phyloP scores from a whole-genome alignment of 2,329 filamentous ascomycete species.

The Sporothrix brunneoviolacea region DNA sequence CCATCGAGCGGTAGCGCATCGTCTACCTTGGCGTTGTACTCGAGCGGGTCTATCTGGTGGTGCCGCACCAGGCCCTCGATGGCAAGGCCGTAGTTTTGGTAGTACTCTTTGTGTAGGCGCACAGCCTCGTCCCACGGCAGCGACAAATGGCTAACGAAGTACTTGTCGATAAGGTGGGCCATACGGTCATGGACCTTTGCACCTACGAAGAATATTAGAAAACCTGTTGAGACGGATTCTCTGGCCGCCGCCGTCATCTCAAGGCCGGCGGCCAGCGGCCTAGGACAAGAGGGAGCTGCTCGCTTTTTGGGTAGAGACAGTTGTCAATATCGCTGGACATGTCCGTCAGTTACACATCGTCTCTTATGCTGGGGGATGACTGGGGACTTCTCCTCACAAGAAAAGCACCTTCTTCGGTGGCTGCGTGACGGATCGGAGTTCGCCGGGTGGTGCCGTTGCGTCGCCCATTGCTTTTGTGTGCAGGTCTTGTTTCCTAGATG shows the following conservation, averaged over 20 bases:
- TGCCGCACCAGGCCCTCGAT: slow-evolving; percentile 91
- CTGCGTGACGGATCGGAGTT: neutral
- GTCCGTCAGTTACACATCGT: neutral
- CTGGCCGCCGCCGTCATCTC: too few species aligned
- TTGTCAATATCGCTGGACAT: slow-evolving; percentile 95
- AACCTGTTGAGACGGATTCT: too few species aligned
- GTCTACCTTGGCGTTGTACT: slow-evolving; percentile 92
- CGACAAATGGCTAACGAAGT: slow-evolving; percentile 62
- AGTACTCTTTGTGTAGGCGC: slow-evolving; percentile 83
- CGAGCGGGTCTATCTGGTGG: slow-evolving; percentile 89
- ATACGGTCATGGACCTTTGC: slow-evolving; percentile 83
- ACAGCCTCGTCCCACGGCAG: slow-evolving; percentile 72
- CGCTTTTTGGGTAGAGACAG: slow-evolving; percentile 86
- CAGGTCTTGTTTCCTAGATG: neutral
- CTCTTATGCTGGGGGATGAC: too few species aligned
- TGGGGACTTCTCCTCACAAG: too few species aligned
- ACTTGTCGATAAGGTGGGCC: slow-evolving; percentile 68
- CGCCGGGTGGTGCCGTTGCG: neutral
- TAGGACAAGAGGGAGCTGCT: slow-evolving; percentile 22
- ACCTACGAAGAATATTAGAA: slow-evolving; percentile 35
- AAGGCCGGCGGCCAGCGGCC: too few species aligned
- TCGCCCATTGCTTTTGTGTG: slow-evolving; percentile 8
- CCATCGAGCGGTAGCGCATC: slow-evolving; percentile 84
- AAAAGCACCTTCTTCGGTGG: slow-evolving; percentile 32
- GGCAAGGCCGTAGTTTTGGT: slow-evolving; percentile 91